Base-by-base conservation (phyloP, 2,329 filamentous ascomycete genomes). In the Fusarium sp. region DNA sequence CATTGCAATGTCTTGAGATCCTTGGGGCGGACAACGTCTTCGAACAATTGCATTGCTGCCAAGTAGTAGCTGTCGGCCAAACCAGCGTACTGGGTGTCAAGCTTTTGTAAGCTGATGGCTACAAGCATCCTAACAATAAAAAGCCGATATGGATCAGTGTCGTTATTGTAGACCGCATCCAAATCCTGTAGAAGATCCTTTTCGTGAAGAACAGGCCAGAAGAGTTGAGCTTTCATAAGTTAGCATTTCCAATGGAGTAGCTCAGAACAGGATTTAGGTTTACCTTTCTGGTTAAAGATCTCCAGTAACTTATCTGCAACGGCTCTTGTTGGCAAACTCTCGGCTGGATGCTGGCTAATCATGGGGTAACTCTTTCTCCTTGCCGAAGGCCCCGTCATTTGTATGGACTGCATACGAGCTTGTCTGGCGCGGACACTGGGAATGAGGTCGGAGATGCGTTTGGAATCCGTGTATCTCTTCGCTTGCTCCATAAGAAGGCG, bases 41-140 rank as follows among this genome's bases (percentile, higher is more conserved):
- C 94, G 70, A 98, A 91, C 77, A 92, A 92, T 70, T 92, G 91
- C 84, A 98, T 91, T 10, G 96, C 96, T 30, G 95, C 93, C 28
- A 98, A 88, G 79, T 98, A 98, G 83, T 97, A 98, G 80, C 94
- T 95, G 82, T 98, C 96, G 36, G 96, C 96, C 34, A 98, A 86
- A 30, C 95, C 95, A n/a, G 95, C 95, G 81, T 96, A 98, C 74
- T 94, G 91, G 0, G 92, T 90, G 79, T 95, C 94, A 78, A 98
- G 88, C 82, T 97, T 98, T 82, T 98, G 96, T 82, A 98, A 89
- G 81, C 94, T 96, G 78, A 98, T 97, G 36, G 96, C 96, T 79
- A 98, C 91, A 60, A 98, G 94, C 90, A 98, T 95, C 66, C 94
- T 92, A 57, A 97, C 85, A 50, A 96, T 89, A 78, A 98, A 98